Evolutionary conservation across 768 basidiomycete species (phyloP), one percentile per base, ranked within the genome.

Genomic region (Ephemerocybe angulata): DNA sequence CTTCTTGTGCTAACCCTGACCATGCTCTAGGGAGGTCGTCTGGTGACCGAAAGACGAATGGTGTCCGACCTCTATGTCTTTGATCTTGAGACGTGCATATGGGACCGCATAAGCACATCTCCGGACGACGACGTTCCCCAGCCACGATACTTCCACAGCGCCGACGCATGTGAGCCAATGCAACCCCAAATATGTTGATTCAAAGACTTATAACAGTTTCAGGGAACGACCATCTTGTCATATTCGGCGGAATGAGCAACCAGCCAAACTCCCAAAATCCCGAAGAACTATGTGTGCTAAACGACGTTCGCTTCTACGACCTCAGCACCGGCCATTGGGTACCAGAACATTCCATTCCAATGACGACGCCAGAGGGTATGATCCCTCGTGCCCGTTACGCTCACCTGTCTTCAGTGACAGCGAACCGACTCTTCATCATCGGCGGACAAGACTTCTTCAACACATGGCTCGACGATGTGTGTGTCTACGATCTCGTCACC

Each of bases 181-280:
- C 12, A 31, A 12, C 31, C 30, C 3, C 33, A 35, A 56, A 19
- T 40, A 29, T 29, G 52, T n/a, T n/a, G n/a, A n/a, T 11, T 31
- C 50, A 27, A 49, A 8, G 50, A 13, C 61, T 25, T 56, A 55
- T 54, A 56, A 58, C 40, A 46, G 10, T n/a, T 46, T 49, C 53
- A 88, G 90, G 93, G 93, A 87, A 90, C 65, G 87, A 90, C 68
- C 86, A 92, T 62, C 77, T 99, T 51, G 85, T 98, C 58, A 78
- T 98, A 48, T 98, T 98, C 65, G 96, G 96, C 19, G 95, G 96
- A 11, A 97, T 98, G 94, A 86, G 90, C 65, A 86, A 89, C 70
- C 76, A 85, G 63, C 80, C 85, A 11, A 82, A 88, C 58, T 80
- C 86, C 1, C 73, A 79, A 40, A 85, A 80, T 62, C 79, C 86